A percentile compares a stretch with the other conserved stretches of the same genome.
Evolutionary conservation across 2,329 filamentous ascomycete genomes (phyloP).

Genomic region (Pyrenochaeta sp.): DNA sequence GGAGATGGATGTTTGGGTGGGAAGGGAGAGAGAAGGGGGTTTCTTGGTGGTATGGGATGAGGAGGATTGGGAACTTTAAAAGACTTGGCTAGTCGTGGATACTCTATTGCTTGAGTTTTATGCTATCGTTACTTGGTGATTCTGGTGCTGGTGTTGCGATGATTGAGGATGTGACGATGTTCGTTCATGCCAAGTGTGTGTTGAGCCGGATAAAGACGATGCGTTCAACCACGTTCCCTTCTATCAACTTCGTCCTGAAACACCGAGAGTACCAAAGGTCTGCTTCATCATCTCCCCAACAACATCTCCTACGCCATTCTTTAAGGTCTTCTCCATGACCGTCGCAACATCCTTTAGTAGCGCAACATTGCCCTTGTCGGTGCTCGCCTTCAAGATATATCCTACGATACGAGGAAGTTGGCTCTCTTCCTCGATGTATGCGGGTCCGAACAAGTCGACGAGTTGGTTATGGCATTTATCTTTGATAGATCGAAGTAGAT

Average conservation of each 20-base stretch:
- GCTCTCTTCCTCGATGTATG: slow-evolving; percentile 51
- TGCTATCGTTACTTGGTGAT: too few relatives aligned
- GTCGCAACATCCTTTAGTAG: slow-evolving; percentile 18
- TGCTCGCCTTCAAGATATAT: slow-evolving; percentile 49
- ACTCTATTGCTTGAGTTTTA: too few relatives aligned
- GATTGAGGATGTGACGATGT: too few relatives aligned
- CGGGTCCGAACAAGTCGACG: slow-evolving; percentile 40
- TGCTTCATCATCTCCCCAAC: neutral
- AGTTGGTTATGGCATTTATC: slow-evolving; percentile 44
- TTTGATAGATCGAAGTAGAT: slow-evolving; percentile 16
- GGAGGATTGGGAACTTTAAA: too few relatives aligned
- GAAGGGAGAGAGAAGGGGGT: too few relatives aligned
- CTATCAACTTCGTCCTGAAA: neutral
- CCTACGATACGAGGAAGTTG: slow-evolving; percentile 54
- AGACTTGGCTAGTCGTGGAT: too few relatives aligned
- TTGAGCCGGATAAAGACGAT: too few relatives aligned
- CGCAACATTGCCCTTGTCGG: slow-evolving; percentile 12
- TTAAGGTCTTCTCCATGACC: slow-evolving; percentile 15
- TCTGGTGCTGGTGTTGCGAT: too few relatives aligned
- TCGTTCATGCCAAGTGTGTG: too few relatives aligned
- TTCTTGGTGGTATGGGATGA: too few relatives aligned
- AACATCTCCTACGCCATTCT: neutral
- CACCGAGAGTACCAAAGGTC: neutral
- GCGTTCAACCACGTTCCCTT: neutral
- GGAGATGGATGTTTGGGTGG: too few relatives aligned